Percentiles rank a stretch among this genome's conserved stretches.
Conservation (phyloP, 306 rosid genomes). For the Corylus avellana region DNA sequence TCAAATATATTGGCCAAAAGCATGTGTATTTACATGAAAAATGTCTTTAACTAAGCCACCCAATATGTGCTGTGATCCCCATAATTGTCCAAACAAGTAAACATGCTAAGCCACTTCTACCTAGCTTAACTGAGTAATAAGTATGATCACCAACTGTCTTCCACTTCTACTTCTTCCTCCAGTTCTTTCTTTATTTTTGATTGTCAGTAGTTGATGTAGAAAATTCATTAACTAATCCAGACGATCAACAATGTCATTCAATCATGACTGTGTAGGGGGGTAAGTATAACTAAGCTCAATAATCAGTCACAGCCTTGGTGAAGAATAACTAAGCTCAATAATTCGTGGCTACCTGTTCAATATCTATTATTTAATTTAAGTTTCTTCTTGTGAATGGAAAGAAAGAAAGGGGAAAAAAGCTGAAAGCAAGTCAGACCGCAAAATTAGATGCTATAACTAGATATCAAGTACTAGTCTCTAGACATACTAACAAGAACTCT, state of each 20-base stretch:
- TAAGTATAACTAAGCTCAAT: not conserved
- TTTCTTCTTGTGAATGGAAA: not conserved
- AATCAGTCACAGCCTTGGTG: not conserved
- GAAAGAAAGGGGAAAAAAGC: not conserved
- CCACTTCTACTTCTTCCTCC: not conserved
- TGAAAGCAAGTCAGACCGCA: not conserved
- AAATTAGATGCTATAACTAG: slow-evolving; percentile 9
- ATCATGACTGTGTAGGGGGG: too few relatives aligned
- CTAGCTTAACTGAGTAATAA: not conserved
- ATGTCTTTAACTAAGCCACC: not conserved
- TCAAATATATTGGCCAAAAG: not conserved
- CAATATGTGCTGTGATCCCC: not conserved
- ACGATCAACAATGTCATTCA: not conserved
- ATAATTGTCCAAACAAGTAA: slow-evolving; percentile 11
- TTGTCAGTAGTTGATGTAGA: not conserved
- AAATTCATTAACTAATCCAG: not conserved
- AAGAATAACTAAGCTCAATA: not conserved
- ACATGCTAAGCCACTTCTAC: not conserved
- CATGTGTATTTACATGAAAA: not conserved
- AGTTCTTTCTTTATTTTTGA: not conserved
- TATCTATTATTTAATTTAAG: not conserved
- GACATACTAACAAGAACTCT: not conserved
- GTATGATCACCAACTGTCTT: not conserved
- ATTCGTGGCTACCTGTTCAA: not conserved
- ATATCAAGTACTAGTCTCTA: not conserved